Base-by-base conservation (phyloP, 108 stramenopile genomes). In the Stephanodiscus triporus region DNA sequence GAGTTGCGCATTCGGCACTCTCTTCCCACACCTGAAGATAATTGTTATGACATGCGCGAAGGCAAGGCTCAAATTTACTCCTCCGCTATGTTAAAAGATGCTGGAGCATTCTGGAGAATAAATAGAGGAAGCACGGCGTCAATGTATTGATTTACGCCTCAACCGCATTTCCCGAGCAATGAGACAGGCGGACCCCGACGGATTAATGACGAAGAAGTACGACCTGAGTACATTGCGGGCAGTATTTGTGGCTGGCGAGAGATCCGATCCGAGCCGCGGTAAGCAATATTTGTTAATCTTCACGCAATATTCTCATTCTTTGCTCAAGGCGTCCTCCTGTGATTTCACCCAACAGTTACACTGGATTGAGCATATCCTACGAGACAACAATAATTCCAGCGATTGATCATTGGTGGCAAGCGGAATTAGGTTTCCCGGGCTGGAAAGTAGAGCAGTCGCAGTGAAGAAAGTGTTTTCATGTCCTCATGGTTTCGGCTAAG, bases 321-420 rank as follows among this genome's bases (percentile, higher is more conserved):
- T 8, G 40, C 40, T 40, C 40, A 40, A 40, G 40, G 9, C 40
- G 9, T 40, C 40, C 40, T 40, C 40, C 40, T 11, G 7, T 3
- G 9, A 40, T 40, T 40, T 40, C 7, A 11, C 40, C 40, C 1
- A 40, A 40, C 40, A 40, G 40, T 65, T 94, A 42, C 83, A 80
- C 36, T 92, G 86, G 84, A 75, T 72, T 32, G 85, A 86, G 58
- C 16, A 62, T 38, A 62, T 81, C 48, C 59, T 87, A 53, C 49
- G 66, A n/a, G 48, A 45, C 20, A 47, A 84, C 36, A 56, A 58
- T 7, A 58, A n/a, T 78, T 9, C 73, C 84, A 17, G 77, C 82
- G 11, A 75, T 86, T 16, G 92, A 93, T 76, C 88, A 93, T 63
- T 93, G 87, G 88, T 94, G 93, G 93, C 87, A 89, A 74, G 90